Evolutionary conservation across 208 protist genomes (phyloP), one percentile per base, ranked within the genome.

Genomic region (Wallacemonas sp.): DNA sequence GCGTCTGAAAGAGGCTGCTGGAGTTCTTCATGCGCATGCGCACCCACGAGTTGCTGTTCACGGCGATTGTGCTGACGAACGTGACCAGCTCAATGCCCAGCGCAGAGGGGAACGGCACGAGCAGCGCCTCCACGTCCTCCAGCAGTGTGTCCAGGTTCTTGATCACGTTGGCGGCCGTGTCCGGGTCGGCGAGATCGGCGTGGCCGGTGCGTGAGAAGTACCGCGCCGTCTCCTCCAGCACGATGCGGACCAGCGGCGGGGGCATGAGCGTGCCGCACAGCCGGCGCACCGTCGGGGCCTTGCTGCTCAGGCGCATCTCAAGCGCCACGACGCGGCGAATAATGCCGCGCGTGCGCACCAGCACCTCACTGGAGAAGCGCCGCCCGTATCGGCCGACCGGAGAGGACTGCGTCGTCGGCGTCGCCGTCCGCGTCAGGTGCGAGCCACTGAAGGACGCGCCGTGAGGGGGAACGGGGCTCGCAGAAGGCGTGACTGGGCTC

Each of bases 31-130:
- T 96, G 21, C 73, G 74, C 61, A 78, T 84, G 2, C 91, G 84
- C 52, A 94, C 86, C 83, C 80, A 87, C 39, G 88, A 84, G 78
- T 84, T 90, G 74, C 90, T 96, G 36, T 84, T 86, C 23, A 96
- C 88, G 21, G 91, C 90, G 62, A 96, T 90, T 41, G 78, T 76
- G 38, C 78, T 93, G 65, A 96, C 93, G 26, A 81, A 72, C 57
- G 77, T 76, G 21, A 94, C 85, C 26, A 96, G 85, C 21, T 88
- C 83, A 16, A 90, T 67, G 11, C 81, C 86, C 9, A 96, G 72
- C 23, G 76, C 14, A 1, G 80, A 54, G 2, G 88, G 85, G 12
- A 94, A 80, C 2, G 86, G 88, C 19, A 65, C 29, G 47, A 94
- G 58, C 0, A 81, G 55, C 32, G 77, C 65, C 33, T 93, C 79